Evolutionary conservation across 1,284 basidiomycete species (phyloP).

Genomic region (Cutaneotrichosporon sp.): DNA sequence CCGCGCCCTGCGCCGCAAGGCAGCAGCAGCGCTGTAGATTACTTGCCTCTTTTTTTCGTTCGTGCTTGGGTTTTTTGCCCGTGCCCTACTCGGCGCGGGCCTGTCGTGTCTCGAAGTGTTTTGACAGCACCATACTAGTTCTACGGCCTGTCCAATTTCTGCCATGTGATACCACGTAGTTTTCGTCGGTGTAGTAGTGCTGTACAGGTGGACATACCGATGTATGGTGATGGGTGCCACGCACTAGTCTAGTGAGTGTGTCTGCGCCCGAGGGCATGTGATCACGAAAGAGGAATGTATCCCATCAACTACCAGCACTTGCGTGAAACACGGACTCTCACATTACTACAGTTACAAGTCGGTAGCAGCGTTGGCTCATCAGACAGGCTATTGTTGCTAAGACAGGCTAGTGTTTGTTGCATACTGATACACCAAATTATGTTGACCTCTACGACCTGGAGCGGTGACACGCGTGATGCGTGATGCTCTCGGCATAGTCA

Average conservation of each 20-base stretch:
- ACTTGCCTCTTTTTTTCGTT: not conserved
- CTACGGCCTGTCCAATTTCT: not conserved
- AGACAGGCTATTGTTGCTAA: not conserved
- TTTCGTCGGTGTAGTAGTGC: slow-evolving; percentile 1
- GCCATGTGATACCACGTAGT: slow-evolving; percentile 1
- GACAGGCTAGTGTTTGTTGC: not conserved
- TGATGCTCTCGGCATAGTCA: slow-evolving; percentile 1
- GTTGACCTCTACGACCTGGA: not conserved
- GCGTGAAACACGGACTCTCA: not conserved
- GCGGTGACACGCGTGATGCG: not conserved
- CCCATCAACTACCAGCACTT: not conserved
- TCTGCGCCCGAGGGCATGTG: not conserved
- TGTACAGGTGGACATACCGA: slow-evolving; percentile 2
- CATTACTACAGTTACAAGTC: not conserved
- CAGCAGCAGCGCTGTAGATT: not conserved
- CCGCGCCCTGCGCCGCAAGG: not conserved
- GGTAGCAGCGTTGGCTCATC: not conserved
- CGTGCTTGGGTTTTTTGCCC: not conserved
- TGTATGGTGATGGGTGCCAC: not conserved
- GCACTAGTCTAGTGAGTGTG: too few relatives aligned
- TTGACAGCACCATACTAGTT: not conserved
- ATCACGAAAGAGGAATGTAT: not conserved
- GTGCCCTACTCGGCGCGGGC: not conserved
- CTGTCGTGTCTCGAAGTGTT: not conserved
- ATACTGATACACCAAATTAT: not conserved